A percentile compares a stretch with the other conserved stretches of the same genome.
Conservation (phyloP, 2,329 filamentous ascomycete species). For the Polychaeton citri region DNA sequence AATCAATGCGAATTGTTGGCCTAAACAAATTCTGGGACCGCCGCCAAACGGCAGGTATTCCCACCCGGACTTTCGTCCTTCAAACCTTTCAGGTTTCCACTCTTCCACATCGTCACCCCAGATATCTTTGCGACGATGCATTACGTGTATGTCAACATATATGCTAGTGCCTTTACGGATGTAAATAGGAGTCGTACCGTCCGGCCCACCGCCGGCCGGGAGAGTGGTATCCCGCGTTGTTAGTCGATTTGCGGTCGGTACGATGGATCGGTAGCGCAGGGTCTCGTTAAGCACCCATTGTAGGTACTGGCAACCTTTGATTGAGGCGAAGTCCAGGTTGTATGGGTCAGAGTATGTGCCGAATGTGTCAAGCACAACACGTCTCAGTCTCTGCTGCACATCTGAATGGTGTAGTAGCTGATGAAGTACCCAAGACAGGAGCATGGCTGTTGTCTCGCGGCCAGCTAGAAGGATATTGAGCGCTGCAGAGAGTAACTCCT, state of each 20-base stretch:
- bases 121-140: constrained; percentile 54
- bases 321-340: no score
- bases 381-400: no score
- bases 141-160: constrained; percentile 61
- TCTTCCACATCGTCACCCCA: constrained; percentile 55
- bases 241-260: background rate
- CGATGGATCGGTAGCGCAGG: background rate
- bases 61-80: no score
- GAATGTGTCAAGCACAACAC: no score
- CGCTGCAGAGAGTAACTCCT: constrained; percentile 25
- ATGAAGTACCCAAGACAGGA: no score
- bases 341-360: no score
- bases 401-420: no score
- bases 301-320: background rate
- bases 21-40: background rate
- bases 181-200: constrained; percentile 7
- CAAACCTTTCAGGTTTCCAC: constrained; percentile 56
- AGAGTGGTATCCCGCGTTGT: background rate
- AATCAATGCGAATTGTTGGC: background rate
- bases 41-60: background rate
- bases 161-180: constrained; percentile 60
- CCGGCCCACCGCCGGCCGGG: background rate
- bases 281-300: background rate
- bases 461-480: constrained; percentile 37
- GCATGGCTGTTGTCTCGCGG: constrained; percentile 37